Evolutionary conservation across 2,329 filamentous ascomycete species (phyloP).

Genomic region (Apiospora malaysiana): DNA sequence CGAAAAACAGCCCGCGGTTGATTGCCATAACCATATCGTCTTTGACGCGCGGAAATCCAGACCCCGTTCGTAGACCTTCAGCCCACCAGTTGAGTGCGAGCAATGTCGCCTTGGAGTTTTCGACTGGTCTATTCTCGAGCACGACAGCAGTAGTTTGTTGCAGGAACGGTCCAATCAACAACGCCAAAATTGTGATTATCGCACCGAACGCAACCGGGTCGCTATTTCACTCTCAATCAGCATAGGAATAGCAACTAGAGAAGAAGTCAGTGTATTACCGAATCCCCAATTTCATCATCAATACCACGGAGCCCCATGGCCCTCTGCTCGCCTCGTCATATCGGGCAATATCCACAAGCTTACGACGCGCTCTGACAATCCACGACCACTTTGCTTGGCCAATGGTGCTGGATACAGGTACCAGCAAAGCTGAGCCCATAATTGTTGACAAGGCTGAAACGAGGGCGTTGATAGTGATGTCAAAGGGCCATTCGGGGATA

Average conservation of each 20-base stretch:
- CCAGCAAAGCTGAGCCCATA: background rate
- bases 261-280: background rate
- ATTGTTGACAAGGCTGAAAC: background rate
- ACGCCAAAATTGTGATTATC: background rate
- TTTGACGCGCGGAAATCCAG: background rate
- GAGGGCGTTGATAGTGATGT: background rate
- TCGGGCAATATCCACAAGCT: background rate
- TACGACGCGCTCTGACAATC: background rate
- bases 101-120: background rate
- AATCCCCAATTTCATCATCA: background rate
- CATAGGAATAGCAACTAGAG: background rate
- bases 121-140: background rate
- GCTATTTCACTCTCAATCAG: background rate
- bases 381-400: background rate
- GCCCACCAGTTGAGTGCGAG: background rate
- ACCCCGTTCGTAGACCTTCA: background rate
- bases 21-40: background rate
- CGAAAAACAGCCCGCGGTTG: background rate
- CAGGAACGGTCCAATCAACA: background rate
- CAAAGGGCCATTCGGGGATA: background rate
- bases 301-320: background rate
- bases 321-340: background rate
- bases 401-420: background rate
- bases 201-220: background rate
- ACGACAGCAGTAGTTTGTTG: background rate